A percentile compares a stretch with the other conserved stretches of the same genome.
These are phyloP conservation scores for Ceratocystis lukuohia DNA, from an alignment of 2,329 filamentous ascomycete genomes.

Conservation along the genomic window DNA sequence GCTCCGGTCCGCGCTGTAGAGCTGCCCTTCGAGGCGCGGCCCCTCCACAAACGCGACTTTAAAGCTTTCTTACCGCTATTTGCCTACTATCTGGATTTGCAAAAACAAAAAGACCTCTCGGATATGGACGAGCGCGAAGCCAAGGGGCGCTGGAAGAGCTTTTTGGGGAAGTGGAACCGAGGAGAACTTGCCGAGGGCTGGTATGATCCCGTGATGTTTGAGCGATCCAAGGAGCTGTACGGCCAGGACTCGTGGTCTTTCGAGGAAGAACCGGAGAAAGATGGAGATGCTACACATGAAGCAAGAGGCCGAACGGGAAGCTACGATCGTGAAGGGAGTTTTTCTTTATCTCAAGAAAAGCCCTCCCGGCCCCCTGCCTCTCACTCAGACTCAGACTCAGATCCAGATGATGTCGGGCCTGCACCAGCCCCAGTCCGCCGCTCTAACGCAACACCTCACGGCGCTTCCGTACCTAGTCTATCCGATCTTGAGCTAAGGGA, in stretches of 20 bases:
- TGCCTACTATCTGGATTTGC: conserved; percentile 72
- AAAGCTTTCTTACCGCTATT: conserved; percentile 56
- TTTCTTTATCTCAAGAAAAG: background rate
- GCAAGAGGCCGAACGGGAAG: background rate
- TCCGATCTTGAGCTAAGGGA: conserved; percentile 57
- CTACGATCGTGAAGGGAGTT: background rate
- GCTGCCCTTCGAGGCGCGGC: conserved; percentile 53
- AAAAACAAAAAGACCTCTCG: conserved; percentile 61
- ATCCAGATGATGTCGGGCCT: conserved; percentile 17
- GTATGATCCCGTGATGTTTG: conserved; percentile 71
- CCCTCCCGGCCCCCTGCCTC: background rate
- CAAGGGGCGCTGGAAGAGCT: conserved; percentile 85
- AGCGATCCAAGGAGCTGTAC: conserved; percentile 17
- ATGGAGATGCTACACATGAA: background rate
- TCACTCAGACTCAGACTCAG: conserved; percentile 20
- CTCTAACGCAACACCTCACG: conserved; percentile 27
- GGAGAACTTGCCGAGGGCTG: conserved; percentile 78
- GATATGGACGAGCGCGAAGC: conserved; percentile 61
- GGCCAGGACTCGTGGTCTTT: conserved; percentile 10
- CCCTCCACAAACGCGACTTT: conserved; percentile 57
- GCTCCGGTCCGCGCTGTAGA: background rate
- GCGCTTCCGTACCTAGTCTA: conserved; percentile 55
- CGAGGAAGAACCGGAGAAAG: background rate
- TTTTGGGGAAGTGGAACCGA: conserved; percentile 81
- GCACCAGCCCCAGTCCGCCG: conserved; percentile 22